These are phyloP conservation scores for Entonaema liquescens DNA, from an alignment of 495 filamentous ascomycete species.

Conservation along the genomic window DNA sequence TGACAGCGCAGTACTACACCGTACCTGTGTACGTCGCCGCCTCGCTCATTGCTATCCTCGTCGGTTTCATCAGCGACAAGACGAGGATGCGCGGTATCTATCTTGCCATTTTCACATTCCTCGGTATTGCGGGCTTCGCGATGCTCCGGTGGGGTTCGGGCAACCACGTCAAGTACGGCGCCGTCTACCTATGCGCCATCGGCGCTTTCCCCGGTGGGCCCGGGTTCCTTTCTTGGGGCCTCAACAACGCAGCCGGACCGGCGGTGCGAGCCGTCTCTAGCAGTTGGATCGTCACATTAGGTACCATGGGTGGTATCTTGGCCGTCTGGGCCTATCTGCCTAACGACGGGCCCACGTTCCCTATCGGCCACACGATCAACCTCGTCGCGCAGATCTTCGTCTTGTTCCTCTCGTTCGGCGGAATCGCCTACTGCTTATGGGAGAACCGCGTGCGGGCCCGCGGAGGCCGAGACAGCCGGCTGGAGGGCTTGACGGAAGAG, in stretches of 20 bases:
- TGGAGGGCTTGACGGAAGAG: constrained; percentile 59
- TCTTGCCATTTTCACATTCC: constrained; percentile 51
- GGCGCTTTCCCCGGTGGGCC: constrained; percentile 64
- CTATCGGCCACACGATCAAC: constrained; percentile 67
- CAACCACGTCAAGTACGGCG: constrained; percentile 50
- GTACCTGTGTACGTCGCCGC: constrained; percentile 63
- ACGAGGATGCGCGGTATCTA: constrained; percentile 70
- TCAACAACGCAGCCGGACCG: constrained; percentile 66
- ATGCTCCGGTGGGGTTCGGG: constrained; percentile 45
- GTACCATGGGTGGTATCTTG: constrained; percentile 64
- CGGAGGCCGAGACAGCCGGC: constrained; percentile 61
- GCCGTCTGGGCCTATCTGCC: constrained; percentile 66
- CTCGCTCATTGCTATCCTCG: constrained; percentile 63
- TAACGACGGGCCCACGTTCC: constrained; percentile 59
- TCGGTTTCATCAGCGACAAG: constrained; percentile 68
- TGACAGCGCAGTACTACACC: constrained; percentile 58
- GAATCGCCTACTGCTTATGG: constrained; percentile 60
- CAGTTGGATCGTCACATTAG: constrained; percentile 63
- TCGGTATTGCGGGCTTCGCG: constrained; percentile 58
- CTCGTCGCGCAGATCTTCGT: constrained; percentile 57
- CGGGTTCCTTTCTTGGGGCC: constrained; percentile 63
- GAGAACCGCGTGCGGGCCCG: constrained; percentile 61
- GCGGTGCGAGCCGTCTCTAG: constrained; percentile 64
- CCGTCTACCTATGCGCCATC: constrained; percentile 59
- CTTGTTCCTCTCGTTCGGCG: constrained; percentile 54